Base-by-base conservation (phyloP, 2,329 filamentous ascomycete genomes). In the Tolypocladium capitatum region DNA sequence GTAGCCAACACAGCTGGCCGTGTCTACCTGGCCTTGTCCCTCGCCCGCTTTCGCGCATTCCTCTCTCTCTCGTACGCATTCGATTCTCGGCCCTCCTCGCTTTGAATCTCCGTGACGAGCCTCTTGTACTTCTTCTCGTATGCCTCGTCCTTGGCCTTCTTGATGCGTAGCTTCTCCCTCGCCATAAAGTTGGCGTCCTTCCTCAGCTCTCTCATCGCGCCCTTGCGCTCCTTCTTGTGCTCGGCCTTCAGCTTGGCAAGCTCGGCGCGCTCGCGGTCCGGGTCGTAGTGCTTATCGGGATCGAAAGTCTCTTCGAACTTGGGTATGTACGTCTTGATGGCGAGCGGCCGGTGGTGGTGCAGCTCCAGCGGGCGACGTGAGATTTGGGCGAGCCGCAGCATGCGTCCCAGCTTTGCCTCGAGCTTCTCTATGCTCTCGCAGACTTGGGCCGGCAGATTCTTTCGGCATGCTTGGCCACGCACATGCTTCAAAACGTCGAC, bases 241-340 rank as follows among this genome's bases (percentile, higher is more conserved):
- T 97, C 91, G 52, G 83, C 83, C 69, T 82, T 83, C 60, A 98
- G 76, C 66, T 90, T 92, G 61, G 82, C 82, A 52, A 85, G 68
- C 61, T 96, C 89, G 21, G 86, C 83, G 32, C 92, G 86, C 67
- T 95, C 89, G 56, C 83, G 83, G 67, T 98, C 86, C 1, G 89
- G 89, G 62, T 98, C 94, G 77, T 98, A 97, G 75, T 97, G 92
- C 70, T 89, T 91, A 70, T 86, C 81, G 3, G 92, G 92, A 65
- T 94, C 92, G 76, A 89, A 98, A 49, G 79, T 76, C 63, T 96
- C 91, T 69, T 97, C 92, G 69, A 97, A 98, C 66, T 94, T 95
- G 66, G 92, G 92, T 43, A 96, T 81, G 49, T 79, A 83, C 8
- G 81, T 82, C 65, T 91, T 90, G 71, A 97, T 94, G 21, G 92